These are phyloP conservation scores for Lachancea thermotolerans DNA, from an alignment of 805 yeast genomes.

Conservation along the genomic window DNA sequence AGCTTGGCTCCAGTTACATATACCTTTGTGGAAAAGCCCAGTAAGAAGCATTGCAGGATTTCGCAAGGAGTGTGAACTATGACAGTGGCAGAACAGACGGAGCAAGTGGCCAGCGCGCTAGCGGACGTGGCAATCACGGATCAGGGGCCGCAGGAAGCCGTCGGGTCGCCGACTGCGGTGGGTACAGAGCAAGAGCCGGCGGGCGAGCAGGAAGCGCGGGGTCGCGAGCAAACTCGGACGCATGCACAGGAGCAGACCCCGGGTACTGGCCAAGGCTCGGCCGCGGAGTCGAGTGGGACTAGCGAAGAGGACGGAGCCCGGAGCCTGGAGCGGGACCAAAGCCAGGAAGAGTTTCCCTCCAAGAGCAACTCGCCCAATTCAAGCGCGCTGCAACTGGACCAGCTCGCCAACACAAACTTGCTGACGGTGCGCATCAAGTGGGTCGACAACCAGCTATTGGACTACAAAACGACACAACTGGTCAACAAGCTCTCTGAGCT, in stretches of 20 bases:
- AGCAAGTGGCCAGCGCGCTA: not conserved
- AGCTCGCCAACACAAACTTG: constrained; percentile 25
- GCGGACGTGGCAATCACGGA: constrained; percentile 3
- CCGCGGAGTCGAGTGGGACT: not conserved
- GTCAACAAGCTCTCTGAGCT: constrained; percentile 9
- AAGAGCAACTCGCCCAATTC: constrained; percentile 5
- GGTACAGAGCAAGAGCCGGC: not conserved
- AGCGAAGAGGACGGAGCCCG: constrained; percentile 1
- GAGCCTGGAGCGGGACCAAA: not conserved
- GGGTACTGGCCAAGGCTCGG: not conserved
- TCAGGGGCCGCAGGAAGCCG: too few species aligned
- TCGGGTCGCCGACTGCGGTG: too few species aligned
- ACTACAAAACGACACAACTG: constrained; percentile 4
- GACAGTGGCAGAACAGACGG: constrained; percentile 4
- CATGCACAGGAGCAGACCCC: too few species aligned
- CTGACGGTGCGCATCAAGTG: constrained; percentile 24
- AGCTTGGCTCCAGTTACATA: not conserved
- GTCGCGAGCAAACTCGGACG: too few species aligned
- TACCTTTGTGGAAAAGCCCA: not conserved
- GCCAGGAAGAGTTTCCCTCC: not conserved
- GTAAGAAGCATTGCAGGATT: not conserved
- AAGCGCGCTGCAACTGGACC: constrained; percentile 17
- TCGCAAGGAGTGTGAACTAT: not conserved
- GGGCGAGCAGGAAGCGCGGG: too few species aligned
- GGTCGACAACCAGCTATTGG: constrained; percentile 5